phyloP scores from a whole-genome alignment of 495 filamentous ascomycete genomes.

The Cladorrhinum samala region DNA sequence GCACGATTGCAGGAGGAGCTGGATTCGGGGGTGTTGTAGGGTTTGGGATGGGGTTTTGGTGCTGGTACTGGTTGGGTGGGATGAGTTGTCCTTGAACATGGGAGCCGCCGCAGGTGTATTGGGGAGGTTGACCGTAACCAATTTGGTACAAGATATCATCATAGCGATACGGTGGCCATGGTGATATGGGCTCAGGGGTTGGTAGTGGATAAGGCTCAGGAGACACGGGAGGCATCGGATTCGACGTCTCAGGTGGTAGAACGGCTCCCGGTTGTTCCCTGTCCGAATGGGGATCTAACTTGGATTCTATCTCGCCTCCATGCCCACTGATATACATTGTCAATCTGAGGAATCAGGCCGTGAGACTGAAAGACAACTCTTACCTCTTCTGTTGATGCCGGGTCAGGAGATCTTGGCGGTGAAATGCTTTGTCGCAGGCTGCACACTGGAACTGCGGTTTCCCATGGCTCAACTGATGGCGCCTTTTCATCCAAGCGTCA shows the following conservation, averaged over 20 bases:
- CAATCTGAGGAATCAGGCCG: background rate
- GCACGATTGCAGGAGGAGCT: too few species aligned
- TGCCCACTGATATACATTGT: constrained; percentile 28
- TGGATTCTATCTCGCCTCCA: constrained; percentile 28
- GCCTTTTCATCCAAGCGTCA: constrained; percentile 43
- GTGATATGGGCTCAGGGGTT: too few species aligned
- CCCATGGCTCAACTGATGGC: constrained; percentile 83
- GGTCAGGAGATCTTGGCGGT: constrained; percentile 66
- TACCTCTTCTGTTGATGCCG: constrained; percentile 83
- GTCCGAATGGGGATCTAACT: constrained; percentile 15
- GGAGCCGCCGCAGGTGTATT: too few species aligned
- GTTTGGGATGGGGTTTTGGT: too few species aligned
- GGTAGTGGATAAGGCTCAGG: too few species aligned
- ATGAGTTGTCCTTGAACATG: too few species aligned
- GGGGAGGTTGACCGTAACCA: too few species aligned
- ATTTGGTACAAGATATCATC: too few species aligned
- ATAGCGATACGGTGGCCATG: too few species aligned
- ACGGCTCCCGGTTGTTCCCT: constrained; percentile 15
- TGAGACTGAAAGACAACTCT: constrained; percentile 25
- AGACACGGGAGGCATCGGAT: too few species aligned
- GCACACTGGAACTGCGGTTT: constrained; percentile 62
- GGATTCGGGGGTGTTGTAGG: too few species aligned
- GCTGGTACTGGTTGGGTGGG: too few species aligned
- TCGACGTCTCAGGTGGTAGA: constrained; percentile 2
- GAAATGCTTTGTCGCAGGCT: constrained; percentile 59